phyloP scores from a whole-genome alignment of 2,329 filamentous ascomycete species.

The Botrytis galanthina region DNA sequence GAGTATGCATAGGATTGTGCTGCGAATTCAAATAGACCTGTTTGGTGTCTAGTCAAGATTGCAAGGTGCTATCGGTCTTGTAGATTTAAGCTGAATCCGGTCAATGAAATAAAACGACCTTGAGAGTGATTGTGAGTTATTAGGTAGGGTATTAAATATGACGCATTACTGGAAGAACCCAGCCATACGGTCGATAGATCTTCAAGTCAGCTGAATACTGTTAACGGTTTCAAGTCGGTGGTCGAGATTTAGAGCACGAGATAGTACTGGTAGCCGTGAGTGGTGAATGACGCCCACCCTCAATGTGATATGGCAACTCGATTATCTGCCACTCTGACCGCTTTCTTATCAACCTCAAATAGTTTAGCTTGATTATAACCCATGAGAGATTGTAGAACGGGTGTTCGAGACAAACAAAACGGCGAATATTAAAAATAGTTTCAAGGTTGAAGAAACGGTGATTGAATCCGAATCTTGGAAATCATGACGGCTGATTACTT shows the following conservation, averaged over 20 bases:
- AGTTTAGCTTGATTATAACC: not conserved
- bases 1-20: not conserved
- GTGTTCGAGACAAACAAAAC: conserved; percentile 9
- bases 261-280: conserved; percentile 5
- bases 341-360: conserved; percentile 14
- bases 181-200: conserved; percentile 9
- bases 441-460: not conserved
- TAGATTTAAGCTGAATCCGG: conserved; percentile 24
- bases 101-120: conserved; percentile 26
- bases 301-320: not conserved
- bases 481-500: conserved; percentile 36
- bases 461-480: not conserved
- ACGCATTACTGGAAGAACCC: conserved; percentile 2
- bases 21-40: not conserved
- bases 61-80: conserved; percentile 25
- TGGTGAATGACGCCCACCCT: conserved; percentile 5
- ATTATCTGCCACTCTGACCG: conserved; percentile 16
- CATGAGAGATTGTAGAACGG: not conserved
- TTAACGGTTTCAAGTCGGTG: conserved; percentile 13
- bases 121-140: not conserved
- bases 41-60: not conserved
- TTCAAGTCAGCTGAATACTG: conserved; percentile 4
- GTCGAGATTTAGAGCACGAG: conserved; percentile 14
- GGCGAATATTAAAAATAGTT: not conserved
- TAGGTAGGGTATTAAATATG: not conserved